Evolutionary conservation across 768 basidiomycete genomes (phyloP), one percentile per base, ranked within the genome.

Genomic region (Sporobolomyces phaffii): DNA sequence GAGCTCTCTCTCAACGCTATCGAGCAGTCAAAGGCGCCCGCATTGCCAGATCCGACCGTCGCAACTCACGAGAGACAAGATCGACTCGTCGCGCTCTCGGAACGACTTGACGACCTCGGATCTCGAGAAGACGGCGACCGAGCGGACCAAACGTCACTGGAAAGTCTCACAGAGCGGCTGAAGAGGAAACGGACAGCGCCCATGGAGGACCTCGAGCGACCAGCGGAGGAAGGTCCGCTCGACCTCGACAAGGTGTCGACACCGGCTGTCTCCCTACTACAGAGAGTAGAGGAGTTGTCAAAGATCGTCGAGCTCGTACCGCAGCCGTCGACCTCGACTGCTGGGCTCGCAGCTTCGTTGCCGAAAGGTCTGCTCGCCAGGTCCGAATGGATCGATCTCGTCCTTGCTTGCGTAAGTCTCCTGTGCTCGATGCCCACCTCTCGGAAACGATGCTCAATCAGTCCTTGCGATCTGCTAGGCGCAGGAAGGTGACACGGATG

Each of bases 321-420:
- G 5, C 28, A 45, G n/a, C 18, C 56, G 10, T 57, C 56, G 29
- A 58, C 56, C 2, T 45, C 56, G 29, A 45, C 29, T 34, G 56
- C 56, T 20, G 56, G 41, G 20, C 26, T 45, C 17, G 56, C 43
- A 20, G 56, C 56, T 26, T 43, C 34, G 3, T 69, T 84, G 24
- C 81, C 83, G 22, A 72, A 84, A 5, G 78, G 80, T 20, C 60
- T 85, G 14, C 74, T 87, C 24, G 81, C 85, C 0, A 51, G 77
- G 22, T 67, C 76, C 14, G 86, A 89, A 74, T 85, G 83, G 78
- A 78, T 81, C 47, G 82, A 83, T 2, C 77, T 87, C 8, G 77
- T 87, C 5, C 79, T 84, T 20, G 73, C 80, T 52, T 81, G 79
- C 47, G 84, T 86, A 72, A 66, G 83, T 78, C 26, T 40, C 0